Base-by-base conservation (phyloP, 2,329 filamentous ascomycete species). In the Emergomyces orientalis region DNA sequence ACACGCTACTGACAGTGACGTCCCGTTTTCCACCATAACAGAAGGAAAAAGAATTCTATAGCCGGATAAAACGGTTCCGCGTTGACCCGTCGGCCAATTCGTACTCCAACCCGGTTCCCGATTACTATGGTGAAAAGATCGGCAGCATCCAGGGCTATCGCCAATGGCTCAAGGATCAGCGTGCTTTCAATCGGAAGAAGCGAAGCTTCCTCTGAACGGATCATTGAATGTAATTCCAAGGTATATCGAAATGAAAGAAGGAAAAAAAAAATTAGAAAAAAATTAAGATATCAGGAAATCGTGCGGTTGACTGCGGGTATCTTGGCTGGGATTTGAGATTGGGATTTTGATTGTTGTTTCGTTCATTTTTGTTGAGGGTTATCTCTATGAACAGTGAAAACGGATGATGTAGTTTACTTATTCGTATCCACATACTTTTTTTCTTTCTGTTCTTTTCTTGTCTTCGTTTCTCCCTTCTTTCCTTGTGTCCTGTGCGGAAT, bases 91-190 rank as follows among this genome's bases (percentile, higher is more conserved):
- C 87, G 19, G 88, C 88, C 61, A 95, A 91, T 66, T 96, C 90
- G 49, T 87, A 94, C 69, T 85, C 90, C 60, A 97, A 97, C 79
- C 94, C 94, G 22, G 90, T 96, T 0, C 92, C 93, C 52, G 94
- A 99, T 75, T 99, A 96, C 78, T 99, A 99, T 72, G 94, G 94
- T 70, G 94, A 99, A 80, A 97, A 97, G 83, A 96, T 99, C 70
- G 90, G 89, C 60, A 96, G 91, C 71, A 91, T 97, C 27, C 83
- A 87, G 61, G 92, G 90, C 56, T 99, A 97, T 76, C 82, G 94
- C 71, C 88, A 91, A 75, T 99, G 94, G 94, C 79, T 99, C 71
- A 97, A 96, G 82, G 94, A 99, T 73, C 94, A 97, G 81, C 84
- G 93, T 66, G 93, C 92, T 11, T 99, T 96, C 79, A 96, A 96